These are phyloP conservation scores for Nannizzia gypsea DNA, from an alignment of 2,329 filamentous ascomycete genomes.

Conservation along the genomic window DNA sequence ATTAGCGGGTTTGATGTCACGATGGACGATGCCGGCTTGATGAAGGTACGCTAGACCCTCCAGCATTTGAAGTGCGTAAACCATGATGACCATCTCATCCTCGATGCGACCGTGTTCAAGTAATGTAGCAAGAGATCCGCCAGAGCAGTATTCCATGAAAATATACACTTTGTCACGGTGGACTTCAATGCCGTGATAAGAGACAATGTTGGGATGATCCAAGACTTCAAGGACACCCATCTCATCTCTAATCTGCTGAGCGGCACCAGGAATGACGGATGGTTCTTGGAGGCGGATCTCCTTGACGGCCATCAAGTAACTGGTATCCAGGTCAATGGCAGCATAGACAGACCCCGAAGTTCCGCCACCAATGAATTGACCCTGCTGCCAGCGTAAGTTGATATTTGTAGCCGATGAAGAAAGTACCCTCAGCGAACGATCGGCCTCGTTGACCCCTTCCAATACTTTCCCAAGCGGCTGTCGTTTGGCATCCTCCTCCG, in stretches of 20 bases:
- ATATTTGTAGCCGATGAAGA: conserved; percentile 92
- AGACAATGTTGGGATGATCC: conserved; percentile 94
- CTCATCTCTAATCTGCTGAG: conserved; percentile 87
- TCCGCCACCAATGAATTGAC: conserved; percentile 92
- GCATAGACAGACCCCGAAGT: conserved; percentile 97
- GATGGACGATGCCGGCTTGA: conserved; percentile 44
- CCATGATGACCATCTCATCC: conserved; percentile 43
- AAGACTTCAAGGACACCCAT: conserved; percentile 93
- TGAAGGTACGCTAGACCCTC: conserved; percentile 49
- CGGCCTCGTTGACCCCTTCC: conserved; percentile 89
- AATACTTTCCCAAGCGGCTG: conserved; percentile 81
- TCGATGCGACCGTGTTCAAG: conserved; percentile 87
- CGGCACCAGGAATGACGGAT: conserved; percentile 86
- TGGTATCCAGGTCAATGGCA: conserved; percentile 91
- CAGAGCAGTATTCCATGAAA: conserved; percentile 99
- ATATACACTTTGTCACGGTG: conserved; percentile 99
- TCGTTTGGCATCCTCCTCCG: conserved; percentile 69
- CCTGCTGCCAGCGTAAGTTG: conserved; percentile 94
- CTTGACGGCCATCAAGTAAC: conserved; percentile 95
- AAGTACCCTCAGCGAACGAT: conserved; percentile 84
- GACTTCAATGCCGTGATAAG: conserved; percentile 95
- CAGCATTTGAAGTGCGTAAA: conserved; percentile 59
- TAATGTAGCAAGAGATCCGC: conserved; percentile 77
- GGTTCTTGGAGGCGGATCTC: conserved; percentile 96
- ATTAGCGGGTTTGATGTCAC: conserved; percentile 54